These are phyloP conservation scores for Talaromyces adpressus DNA, from an alignment of 495 filamentous ascomycete genomes.

Conservation along the genomic window DNA sequence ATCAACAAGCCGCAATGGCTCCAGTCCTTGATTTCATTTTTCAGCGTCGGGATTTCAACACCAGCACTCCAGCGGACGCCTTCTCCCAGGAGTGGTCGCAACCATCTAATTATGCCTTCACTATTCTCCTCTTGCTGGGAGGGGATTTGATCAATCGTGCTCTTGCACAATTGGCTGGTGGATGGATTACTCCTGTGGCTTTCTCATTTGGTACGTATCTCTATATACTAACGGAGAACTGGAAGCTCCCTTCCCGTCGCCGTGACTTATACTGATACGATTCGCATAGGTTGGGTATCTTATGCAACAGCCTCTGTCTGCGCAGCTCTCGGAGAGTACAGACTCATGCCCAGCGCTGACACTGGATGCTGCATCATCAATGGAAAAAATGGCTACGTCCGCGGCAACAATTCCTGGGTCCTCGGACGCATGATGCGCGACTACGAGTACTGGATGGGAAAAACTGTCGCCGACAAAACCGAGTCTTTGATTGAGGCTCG, in stretches of 20 bases:
- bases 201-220: conserved; percentile 43
- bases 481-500: conserved; percentile 9
- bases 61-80: background rate
- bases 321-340: conserved; percentile 35
- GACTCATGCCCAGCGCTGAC: conserved; percentile 25
- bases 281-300: conserved; percentile 30
- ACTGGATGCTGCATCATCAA: conserved; percentile 33
- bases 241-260: background rate
- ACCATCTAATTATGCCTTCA: conserved; percentile 28
- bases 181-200: conserved; percentile 33
- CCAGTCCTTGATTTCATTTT: background rate
- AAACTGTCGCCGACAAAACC: conserved; percentile 10
- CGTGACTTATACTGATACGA: background rate
- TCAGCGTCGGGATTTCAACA: conserved; percentile 3
- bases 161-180: conserved; percentile 36
- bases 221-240: background rate
- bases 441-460: conserved; percentile 31
- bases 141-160: conserved; percentile 41
- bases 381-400: conserved; percentile 27
- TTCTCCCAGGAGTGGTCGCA: conserved; percentile 18
- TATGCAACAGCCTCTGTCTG: conserved; percentile 36
- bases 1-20: background rate
- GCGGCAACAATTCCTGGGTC: conserved; percentile 41
- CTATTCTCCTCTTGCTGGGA: conserved; percentile 42
- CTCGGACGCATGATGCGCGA: conserved; percentile 44